A percentile compares a stretch with the other conserved stretches of the same genome.
Conservation (phyloP, 202 grass and related monocot genomes). For the Bolboschoenoplectus hybrid region DNA sequence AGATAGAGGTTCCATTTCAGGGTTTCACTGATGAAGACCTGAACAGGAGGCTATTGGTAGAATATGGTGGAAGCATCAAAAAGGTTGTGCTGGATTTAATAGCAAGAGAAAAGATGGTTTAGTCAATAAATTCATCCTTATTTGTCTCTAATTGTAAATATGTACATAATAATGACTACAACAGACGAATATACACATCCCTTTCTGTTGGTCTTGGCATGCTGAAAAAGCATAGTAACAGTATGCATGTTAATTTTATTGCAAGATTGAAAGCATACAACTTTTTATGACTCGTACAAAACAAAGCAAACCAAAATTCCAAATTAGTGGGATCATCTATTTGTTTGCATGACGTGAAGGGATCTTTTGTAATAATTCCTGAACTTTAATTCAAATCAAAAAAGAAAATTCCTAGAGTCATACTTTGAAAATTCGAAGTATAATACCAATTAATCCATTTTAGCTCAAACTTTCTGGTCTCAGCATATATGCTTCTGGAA, state of each 20-base stretch:
- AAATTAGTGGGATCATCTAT: slow-evolving; percentile 16
- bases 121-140: slow-evolving; percentile 45
- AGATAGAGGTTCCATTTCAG: slow-evolving; percentile 41
- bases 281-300: slow-evolving; percentile 1
- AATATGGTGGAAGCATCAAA: slow-evolving; percentile 87
- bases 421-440: slow-evolving; percentile 29
- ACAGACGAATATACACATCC: not conserved
- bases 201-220: slow-evolving; percentile 16
- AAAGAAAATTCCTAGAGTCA: not conserved
- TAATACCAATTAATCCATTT: not conserved
- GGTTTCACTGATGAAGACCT: slow-evolving; percentile 64
- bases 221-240: slow-evolving; percentile 9
- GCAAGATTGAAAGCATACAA: slow-evolving; percentile 19
- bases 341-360: slow-evolving; percentile 12
- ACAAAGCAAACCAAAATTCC: not conserved
- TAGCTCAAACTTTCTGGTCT: slow-evolving; percentile 2
- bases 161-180: not conserved
- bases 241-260: not conserved
- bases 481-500: not conserved
- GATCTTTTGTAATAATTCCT: slow-evolving; percentile 6
- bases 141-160: slow-evolving; percentile 24
- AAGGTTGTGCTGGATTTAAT: slow-evolving; percentile 74
- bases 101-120: slow-evolving; percentile 65
- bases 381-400: not conserved
- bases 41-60: slow-evolving; percentile 69